Evolutionary conservation across 176 grass and related monocot species (phyloP).

Genomic region (Musa acuminata): DNA sequence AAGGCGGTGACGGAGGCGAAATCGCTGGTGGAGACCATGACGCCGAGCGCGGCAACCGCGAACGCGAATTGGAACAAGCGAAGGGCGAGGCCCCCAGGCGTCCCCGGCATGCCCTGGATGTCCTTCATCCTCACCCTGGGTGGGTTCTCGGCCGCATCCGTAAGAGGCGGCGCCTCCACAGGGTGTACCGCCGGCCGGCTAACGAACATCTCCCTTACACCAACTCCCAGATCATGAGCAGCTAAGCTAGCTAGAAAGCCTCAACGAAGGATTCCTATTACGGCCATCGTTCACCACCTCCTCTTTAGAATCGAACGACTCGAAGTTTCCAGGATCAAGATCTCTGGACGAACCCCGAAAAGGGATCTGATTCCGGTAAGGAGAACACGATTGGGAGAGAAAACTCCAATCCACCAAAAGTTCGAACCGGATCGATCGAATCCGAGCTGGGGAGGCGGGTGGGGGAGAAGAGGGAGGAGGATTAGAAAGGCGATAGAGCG

Average conservation of each 20-base stretch:
- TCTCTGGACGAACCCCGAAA: not conserved
- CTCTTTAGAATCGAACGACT: not conserved
- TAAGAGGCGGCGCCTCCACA: constrained; percentile 69
- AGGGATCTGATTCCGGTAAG: not conserved
- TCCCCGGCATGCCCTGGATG: constrained; percentile 67
- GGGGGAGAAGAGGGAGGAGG: not conserved
- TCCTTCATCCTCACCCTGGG: constrained; percentile 68
- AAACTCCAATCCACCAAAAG: not conserved
- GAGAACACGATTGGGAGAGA: not conserved
- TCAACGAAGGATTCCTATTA: not conserved
- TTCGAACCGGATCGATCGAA: not conserved
- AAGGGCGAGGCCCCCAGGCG: constrained; percentile 41
- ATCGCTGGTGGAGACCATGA: constrained; percentile 76
- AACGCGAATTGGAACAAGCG: constrained; percentile 67
- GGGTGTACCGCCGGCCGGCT: constrained; percentile 85
- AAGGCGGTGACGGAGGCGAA: constrained; percentile 74
- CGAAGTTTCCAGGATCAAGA: not conserved
- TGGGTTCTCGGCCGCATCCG: constrained; percentile 50
- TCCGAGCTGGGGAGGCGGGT: not conserved
- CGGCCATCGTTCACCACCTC: not conserved
- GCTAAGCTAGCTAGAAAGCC: not conserved
- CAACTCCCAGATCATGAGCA: not conserved
- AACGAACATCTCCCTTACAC: constrained; percentile 44
- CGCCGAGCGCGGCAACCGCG: constrained; percentile 46
- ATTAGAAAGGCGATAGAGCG: not conserved